Base-by-base conservation (phyloP, 2,329 filamentous ascomycete genomes). In the Fusarium chaquense region DNA sequence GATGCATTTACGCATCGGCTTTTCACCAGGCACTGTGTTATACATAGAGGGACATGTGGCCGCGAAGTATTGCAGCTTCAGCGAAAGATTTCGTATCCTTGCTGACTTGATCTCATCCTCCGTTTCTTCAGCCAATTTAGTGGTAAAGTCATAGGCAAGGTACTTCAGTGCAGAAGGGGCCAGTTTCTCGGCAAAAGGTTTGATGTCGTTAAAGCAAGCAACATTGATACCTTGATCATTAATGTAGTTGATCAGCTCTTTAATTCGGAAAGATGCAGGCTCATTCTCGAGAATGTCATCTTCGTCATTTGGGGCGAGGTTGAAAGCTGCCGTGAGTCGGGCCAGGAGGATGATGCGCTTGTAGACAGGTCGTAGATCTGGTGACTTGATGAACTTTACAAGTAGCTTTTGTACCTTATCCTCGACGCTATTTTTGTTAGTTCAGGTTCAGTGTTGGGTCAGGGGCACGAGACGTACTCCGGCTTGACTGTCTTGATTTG, bases 151-250 rank as follows among this genome's bases (percentile, higher is more conserved):
- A 9, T 81, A 76, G 6, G 83, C 76, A 10, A 86, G 70, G 26
- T 79, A 73, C 43, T 78, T 79, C 10, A 82, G 70, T 9, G 85
- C 84, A 1, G 77, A 70, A 4, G 80, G 75, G 2, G 74, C 78
- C 1, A 89, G 78, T 22, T 76, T 73, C 41, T 83, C 80, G 5
- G 84, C 75, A 57, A 83, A 85, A 1, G 67, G 65, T 62, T 82
- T 85, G 41, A 86, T 70, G 50, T 86, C 85, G 35, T 82, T 80
- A 57, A 87, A 86, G 58, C 79, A 84, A 9, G 79, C 77, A 6
- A 78, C 73, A n/a, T 76, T 80, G 0, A 66, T 65, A n/a, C 73
- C 76, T 55, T 83, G 77, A 35, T 78, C 75, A 3, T 78, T 65
- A 22, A 84, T 72, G 45, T 82, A 81, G 15, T 74, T 71, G 15